These are phyloP conservation scores for Suhomyces chickasaworum DNA, from an alignment of 1,139 yeast species.

Conservation along the genomic window DNA sequence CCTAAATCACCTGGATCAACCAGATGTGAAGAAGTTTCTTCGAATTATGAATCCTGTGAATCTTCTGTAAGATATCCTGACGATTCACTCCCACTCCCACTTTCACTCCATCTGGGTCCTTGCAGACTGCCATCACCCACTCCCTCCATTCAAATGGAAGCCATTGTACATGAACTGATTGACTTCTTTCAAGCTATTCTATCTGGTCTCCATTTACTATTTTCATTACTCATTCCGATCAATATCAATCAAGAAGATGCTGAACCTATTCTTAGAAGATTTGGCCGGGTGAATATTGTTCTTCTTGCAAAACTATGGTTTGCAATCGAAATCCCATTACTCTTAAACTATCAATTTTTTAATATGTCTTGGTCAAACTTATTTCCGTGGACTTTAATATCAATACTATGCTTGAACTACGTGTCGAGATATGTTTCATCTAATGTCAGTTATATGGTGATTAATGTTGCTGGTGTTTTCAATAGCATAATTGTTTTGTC, in stretches of 20 bases:
- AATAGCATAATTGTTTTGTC: constrained; percentile 34
- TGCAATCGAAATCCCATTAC: constrained; percentile 21
- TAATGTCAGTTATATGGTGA: constrained; percentile 9
- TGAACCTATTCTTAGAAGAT: constrained; percentile 2
- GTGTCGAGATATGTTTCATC: constrained; percentile 4
- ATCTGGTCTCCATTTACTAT: constrained; percentile 21
- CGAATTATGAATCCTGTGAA: background rate
- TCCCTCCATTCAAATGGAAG: background rate
- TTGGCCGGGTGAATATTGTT: background rate
- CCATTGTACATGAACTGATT: constrained; percentile 3
- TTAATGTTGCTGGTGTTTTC: constrained; percentile 27
- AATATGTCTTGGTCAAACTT: constrained; percentile 15
- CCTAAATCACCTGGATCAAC: constrained; percentile 17
- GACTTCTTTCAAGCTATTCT: constrained; percentile 19
- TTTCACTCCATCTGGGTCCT: background rate
- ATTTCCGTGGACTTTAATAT: constrained; percentile 14
- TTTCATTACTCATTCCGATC: constrained; percentile 27
- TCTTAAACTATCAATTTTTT: constrained; percentile 23
- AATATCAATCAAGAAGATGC: constrained; percentile 7
- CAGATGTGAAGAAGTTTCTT: constrained; percentile 1
- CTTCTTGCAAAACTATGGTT: constrained; percentile 22
- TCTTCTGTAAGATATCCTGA: background rate
- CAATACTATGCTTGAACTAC: constrained; percentile 9
- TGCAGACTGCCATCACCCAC: background rate
- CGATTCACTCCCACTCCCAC: constrained; percentile 3